Percentiles rank a stretch among this genome's conserved stretches.
Evolutionary conservation across 2,329 filamentous ascomycete genomes (phyloP).

Genomic region (Exserohilum turcica): DNA sequence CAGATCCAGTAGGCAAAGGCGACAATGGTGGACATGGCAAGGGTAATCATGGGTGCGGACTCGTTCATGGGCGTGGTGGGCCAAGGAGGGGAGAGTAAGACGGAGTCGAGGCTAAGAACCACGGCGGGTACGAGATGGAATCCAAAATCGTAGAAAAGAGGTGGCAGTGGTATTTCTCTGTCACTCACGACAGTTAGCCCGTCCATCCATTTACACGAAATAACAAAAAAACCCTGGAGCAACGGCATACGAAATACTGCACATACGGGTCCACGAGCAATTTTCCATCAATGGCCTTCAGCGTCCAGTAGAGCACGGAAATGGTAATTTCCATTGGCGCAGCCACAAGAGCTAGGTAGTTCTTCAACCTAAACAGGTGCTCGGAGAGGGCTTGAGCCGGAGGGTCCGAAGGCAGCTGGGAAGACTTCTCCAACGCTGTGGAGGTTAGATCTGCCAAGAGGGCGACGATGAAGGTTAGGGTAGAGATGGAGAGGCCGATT

Average conservation of each 20-base stretch:
- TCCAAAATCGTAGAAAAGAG: constrained; percentile 57
- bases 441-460: constrained; percentile 65
- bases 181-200: background rate
- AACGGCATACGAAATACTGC: background rate
- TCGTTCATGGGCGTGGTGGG: constrained; percentile 56
- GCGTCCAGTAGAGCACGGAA: constrained; percentile 73
- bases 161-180: constrained; percentile 40
- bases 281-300: constrained; percentile 60
- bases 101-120: constrained; percentile 66
- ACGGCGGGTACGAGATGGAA: constrained; percentile 64
- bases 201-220: no score
- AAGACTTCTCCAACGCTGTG: constrained; percentile 30
- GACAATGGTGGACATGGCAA: constrained; percentile 62
- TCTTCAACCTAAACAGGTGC: constrained; percentile 69
- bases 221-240: background rate
- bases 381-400: constrained; percentile 42
- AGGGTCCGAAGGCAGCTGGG: constrained; percentile 1
- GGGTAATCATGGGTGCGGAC: constrained; percentile 59
- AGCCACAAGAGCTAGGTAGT: constrained; percentile 67
- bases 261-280: constrained; percentile 54
- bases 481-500: constrained; percentile 67
- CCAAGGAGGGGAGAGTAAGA: constrained; percentile 75
- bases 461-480: constrained; percentile 65
- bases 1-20: constrained; percentile 76
- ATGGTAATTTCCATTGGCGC: constrained; percentile 74